Conservation (phyloP, 352 stramenopile species). For the Phytopythium litorale region DNA sequence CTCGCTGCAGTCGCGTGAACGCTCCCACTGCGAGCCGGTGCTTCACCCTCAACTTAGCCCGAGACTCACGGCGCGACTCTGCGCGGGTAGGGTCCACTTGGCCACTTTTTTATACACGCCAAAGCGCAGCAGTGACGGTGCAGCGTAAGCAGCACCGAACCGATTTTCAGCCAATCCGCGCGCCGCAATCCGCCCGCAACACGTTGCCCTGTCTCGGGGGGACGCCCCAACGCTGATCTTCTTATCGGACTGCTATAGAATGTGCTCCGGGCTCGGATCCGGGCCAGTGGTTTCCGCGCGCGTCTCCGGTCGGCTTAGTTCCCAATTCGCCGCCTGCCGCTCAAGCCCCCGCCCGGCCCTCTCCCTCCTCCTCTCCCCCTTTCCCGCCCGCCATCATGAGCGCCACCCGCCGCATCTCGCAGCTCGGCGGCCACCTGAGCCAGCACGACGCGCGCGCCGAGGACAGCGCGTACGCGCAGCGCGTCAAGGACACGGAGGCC, state of each 20-base stretch:
- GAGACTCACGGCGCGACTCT: neutral
- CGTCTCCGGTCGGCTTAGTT: slow-evolving; percentile 22
- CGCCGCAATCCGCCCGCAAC: slow-evolving; percentile 10
- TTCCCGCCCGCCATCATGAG: slow-evolving; percentile 31
- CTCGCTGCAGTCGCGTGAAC: too few relatives aligned
- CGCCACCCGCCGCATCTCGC: slow-evolving; percentile 64
- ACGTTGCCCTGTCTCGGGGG: neutral
- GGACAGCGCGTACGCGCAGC: slow-evolving; percentile 56
- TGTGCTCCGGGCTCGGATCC: neutral
- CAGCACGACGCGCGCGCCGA: slow-evolving; percentile 51
- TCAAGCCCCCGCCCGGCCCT: slow-evolving; percentile 11
- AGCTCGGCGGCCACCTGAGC: slow-evolving; percentile 68
- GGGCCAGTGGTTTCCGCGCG: neutral
- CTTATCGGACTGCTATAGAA: neutral
- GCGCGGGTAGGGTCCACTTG: neutral
- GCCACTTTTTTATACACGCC: slow-evolving; percentile 18
- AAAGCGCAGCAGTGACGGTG: slow-evolving; percentile 46
- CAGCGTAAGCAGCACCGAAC: slow-evolving; percentile 29
- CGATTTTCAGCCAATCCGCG: slow-evolving; percentile 22
- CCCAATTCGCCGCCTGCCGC: slow-evolving; percentile 35
- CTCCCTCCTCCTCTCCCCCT: neutral
- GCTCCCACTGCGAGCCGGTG: neutral
- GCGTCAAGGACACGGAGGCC: slow-evolving; percentile 67
- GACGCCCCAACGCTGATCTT: slow-evolving; percentile 15
- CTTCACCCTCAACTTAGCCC: neutral